Evolutionary conservation across 1,284 basidiomycete genomes (phyloP), one percentile per base, ranked within the genome.

Genomic region (Melanopsichium pennsylvanicum): DNA sequence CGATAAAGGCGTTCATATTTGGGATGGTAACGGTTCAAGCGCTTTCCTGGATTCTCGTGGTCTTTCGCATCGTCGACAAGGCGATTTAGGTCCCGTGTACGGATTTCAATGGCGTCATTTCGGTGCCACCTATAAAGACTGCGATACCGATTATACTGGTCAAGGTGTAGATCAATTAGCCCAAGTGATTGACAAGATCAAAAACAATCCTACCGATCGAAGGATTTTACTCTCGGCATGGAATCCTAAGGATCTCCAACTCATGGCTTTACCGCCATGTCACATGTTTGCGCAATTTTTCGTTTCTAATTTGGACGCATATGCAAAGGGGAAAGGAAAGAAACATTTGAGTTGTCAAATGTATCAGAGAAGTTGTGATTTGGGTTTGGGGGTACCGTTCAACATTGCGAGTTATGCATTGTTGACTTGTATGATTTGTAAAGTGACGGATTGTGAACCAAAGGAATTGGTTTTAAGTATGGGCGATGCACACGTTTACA

Each of bases 31-130:
- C 74, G 95, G 93, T 7, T 90, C 89, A 11, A 86, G 89, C 64
- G 89, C 87, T 60, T 98, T 95, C 75, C 83, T 98, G 31, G 91
- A 93, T 75, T 86, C 86, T 54, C 85, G 92, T 16, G 94, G 95
- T 0, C 83, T 98, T 16, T 85, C 85, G 0, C 88, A 95, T 75
- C 85, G 93, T n/a, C 84, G 90, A 2, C 90, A 92, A 78, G 96
- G 95, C 7, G 95, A 97, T 81, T 83, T 98, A 2, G 95, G 95
- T 0, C 95, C 96, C 0, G 92, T 98, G 2, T 98, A 98, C 80
- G 95, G 95, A 0, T 98, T 98, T 81, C 95, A 98, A 78, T 98
- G 96, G 95, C 85, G 95, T 49, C 94, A 97, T 81, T 98, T 97
- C 82, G 95, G 96, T 1, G 95, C 95, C 0, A 83, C 87, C 68